Evolutionary conservation across 768 basidiomycete genomes (phyloP).

Genomic region (Naganishia antarctica): DNA sequence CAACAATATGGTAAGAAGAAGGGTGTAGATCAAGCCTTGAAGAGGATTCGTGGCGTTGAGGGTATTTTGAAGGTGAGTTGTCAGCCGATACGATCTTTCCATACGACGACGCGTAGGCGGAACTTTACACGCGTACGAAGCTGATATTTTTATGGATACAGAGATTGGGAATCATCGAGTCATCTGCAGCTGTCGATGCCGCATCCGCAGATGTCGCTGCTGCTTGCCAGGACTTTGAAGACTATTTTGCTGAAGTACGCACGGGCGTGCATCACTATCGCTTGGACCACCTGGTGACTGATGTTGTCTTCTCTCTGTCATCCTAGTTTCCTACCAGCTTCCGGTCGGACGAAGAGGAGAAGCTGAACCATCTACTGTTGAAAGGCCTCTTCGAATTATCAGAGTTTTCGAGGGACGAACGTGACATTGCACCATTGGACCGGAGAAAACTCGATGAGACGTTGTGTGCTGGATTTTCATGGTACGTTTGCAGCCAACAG

Average conservation of each 20-base stretch:
- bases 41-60: not conserved
- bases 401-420: not conserved
- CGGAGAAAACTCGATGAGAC: not conserved
- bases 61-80: not conserved
- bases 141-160: not conserved
- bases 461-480: slow-evolving; percentile 5
- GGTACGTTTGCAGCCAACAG: not conserved
- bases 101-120: too few relatives aligned
- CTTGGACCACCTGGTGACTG: not conserved
- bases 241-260: slow-evolving; percentile 6
- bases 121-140: too few relatives aligned
- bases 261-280: not conserved
- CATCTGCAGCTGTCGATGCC: not conserved
- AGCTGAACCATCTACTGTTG: slow-evolving; percentile 1
- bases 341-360: not conserved
- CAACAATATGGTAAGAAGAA: not conserved
- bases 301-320: not conserved
- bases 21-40: not conserved
- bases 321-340: not conserved
- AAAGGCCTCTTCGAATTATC: not conserved
- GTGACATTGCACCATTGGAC: not conserved
- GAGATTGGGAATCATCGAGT: not conserved
- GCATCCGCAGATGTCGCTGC: not conserved
- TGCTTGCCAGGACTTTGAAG: not conserved
- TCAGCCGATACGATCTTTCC: not conserved